A percentile compares a stretch with the other conserved stretches of the same genome.
Conservation (phyloP, 371 early-diverging fungal species). For the Gilbertella persicaria region DNA sequence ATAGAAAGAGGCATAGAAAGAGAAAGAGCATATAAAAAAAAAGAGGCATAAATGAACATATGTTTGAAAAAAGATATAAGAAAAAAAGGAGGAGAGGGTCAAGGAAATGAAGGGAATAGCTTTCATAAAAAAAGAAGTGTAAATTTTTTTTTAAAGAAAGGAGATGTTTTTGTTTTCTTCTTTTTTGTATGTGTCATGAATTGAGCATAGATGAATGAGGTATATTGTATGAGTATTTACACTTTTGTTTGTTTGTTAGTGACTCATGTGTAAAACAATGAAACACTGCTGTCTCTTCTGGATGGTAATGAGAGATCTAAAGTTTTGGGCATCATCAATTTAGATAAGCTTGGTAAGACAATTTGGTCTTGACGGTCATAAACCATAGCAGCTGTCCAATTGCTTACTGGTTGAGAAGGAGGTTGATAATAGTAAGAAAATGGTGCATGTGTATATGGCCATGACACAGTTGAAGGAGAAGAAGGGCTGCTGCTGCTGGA, state of each 20-base stretch:
- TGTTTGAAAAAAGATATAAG: conserved; percentile 8
- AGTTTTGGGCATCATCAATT: conserved; percentile 12
- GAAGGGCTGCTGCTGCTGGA: conserved; percentile 25
- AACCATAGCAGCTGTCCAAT: conserved; percentile 13
- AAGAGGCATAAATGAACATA: too few species aligned
- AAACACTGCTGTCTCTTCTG: conserved; percentile 31
- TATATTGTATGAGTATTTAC: not conserved
- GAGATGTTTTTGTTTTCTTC: too few species aligned
- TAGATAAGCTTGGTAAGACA: conserved; percentile 36
- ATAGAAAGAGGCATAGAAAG: not conserved
- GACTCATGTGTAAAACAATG: conserved; percentile 21
- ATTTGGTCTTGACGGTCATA: conserved; percentile 17
- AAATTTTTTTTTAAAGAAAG: too few species aligned
- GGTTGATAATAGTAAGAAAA: conserved; percentile 9
- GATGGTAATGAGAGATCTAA: conserved; percentile 13
- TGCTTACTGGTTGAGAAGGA: conserved; percentile 6
- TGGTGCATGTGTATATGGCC: conserved; percentile 16
- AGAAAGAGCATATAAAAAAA: not conserved
- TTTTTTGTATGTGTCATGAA: not conserved
- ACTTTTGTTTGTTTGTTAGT: not conserved
- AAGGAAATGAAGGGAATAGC: too few species aligned
- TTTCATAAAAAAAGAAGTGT: too few species aligned
- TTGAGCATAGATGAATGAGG: not conserved
- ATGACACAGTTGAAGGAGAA: conserved; percentile 32
- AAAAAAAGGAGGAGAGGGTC: not conserved